Conservation (phyloP, 441 rosid genomes). For the Adansonia grandidieri region DNA sequence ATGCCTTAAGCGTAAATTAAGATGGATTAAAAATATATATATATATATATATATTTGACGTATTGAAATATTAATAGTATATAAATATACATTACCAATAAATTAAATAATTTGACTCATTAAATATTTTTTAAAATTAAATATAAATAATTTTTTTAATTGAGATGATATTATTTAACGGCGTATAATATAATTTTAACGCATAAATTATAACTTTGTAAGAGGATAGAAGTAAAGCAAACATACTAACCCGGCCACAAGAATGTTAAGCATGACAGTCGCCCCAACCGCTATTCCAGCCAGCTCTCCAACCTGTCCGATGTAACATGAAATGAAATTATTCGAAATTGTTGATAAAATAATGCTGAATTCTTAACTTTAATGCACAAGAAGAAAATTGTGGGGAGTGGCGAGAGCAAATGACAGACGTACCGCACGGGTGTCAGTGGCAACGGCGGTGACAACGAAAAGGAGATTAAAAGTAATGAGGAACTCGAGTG, state of each 20-base stretch:
- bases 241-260: slow-evolving; percentile 85
- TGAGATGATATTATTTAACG: too few species aligned
- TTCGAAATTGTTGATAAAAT: too few species aligned
- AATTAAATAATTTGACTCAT: too few species aligned
- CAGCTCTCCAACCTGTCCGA: slow-evolving; percentile 83
- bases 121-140: too few species aligned
- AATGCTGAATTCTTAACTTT: neutral
- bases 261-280: slow-evolving; percentile 91
- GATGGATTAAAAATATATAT: neutral
- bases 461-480: slow-evolving; percentile 72
- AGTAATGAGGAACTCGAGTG: slow-evolving; percentile 70
- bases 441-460: slow-evolving; percentile 79
- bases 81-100: too few species aligned
- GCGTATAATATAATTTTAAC: too few species aligned
- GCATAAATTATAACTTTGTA: too few species aligned
- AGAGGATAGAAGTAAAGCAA: too few species aligned
- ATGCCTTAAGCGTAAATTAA: neutral
- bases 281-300: slow-evolving; percentile 99
- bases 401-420: slow-evolving; percentile 37
- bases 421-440: slow-evolving; percentile 59
- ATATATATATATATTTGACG: too few species aligned
- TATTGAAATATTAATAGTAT: too few species aligned
- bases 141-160: too few species aligned
- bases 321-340: neutral
- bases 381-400: too few species aligned